Evolutionary conservation across 176 grass and related monocot species (phyloP).

Genomic region (Tillandsia leiboldiana): DNA sequence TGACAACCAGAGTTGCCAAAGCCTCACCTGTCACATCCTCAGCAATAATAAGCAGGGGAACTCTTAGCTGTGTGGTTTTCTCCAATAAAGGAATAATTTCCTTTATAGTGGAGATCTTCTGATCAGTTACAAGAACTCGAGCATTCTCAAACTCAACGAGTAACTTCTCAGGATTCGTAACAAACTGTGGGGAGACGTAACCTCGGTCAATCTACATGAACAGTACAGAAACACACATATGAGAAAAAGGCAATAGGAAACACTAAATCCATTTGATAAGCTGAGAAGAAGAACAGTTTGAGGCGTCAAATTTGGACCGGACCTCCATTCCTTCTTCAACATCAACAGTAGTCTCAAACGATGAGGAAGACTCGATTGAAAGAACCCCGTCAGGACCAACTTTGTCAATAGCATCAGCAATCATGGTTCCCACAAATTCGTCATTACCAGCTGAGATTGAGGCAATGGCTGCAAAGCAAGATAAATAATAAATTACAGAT

Average conservation of each 20-base stretch:
- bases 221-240: not conserved
- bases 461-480: slow-evolving; percentile 52
- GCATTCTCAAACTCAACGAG: slow-evolving; percentile 89
- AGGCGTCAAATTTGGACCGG: not conserved
- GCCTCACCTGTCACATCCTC: slow-evolving; percentile 86
- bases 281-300: not conserved
- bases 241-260: not conserved
- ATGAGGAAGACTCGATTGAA: slow-evolving; percentile 80
- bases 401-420: slow-evolving; percentile 82
- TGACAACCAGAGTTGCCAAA: slow-evolving; percentile 84
- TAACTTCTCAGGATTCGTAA: slow-evolving; percentile 84
- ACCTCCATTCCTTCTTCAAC: slow-evolving; percentile 99
- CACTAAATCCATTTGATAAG: not conserved
- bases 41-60: slow-evolving; percentile 79
- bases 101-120: slow-evolving; percentile 90
- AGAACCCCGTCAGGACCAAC: slow-evolving; percentile 92
- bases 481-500: slow-evolving; percentile 2
- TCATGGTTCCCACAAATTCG: slow-evolving; percentile 75
- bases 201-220: slow-evolving; percentile 71
- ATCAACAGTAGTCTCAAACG: slow-evolving; percentile 84
- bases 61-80: slow-evolving; percentile 73
- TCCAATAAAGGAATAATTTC: slow-evolving; percentile 83
- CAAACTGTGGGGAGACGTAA: slow-evolving; percentile 86
- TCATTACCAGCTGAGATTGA: slow-evolving; percentile 86
- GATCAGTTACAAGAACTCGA: slow-evolving; percentile 79